Conservation (phyloP, 805 yeast genomes). For the Yamadazyma scolyti region DNA sequence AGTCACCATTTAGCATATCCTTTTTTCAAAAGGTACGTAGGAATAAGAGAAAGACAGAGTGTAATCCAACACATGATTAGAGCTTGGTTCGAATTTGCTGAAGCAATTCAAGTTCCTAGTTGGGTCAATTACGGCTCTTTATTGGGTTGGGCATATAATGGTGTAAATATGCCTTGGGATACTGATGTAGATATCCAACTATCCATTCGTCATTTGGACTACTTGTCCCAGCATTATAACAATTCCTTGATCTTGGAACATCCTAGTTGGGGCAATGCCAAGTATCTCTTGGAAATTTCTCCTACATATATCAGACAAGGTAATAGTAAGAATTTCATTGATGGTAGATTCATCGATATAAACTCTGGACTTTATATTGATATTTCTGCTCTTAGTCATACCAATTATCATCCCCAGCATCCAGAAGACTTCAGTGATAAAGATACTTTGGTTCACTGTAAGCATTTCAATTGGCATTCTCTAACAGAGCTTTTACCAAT, state of each 20-base stretch:
- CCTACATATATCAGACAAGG: conserved; percentile 31
- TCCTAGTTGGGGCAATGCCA: conserved; percentile 28
- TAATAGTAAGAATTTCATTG: conserved; percentile 39
- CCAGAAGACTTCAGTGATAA: conserved; percentile 14
- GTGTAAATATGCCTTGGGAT: conserved; percentile 30
- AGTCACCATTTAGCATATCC: conserved; percentile 33
- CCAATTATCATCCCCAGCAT: conserved; percentile 19
- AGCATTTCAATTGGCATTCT: conserved; percentile 38
- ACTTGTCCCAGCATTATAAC: conserved; percentile 21
- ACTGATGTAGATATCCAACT: conserved; percentile 28
- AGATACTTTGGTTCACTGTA: conserved; percentile 29
- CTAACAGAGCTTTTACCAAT: conserved; percentile 33
- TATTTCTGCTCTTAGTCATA: conserved; percentile 34
- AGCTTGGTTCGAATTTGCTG: conserved; percentile 35
- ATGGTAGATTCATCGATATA: conserved; percentile 35
- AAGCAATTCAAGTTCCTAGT: conserved; percentile 21
- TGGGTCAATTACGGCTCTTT: conserved; percentile 29
- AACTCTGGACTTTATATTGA: conserved; percentile 43
- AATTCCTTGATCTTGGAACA: conserved; percentile 21
- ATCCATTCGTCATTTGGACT: conserved; percentile 21
- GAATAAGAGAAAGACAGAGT: conserved; percentile 33
- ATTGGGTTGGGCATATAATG: conserved; percentile 29
- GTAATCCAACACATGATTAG: conserved; percentile 34
- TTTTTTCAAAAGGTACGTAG: conserved; percentile 32
- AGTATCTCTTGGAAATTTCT: conserved; percentile 20